Conservation (phyloP, 2,329 filamentous ascomycete species). For the Fusarium euwallaceae region DNA sequence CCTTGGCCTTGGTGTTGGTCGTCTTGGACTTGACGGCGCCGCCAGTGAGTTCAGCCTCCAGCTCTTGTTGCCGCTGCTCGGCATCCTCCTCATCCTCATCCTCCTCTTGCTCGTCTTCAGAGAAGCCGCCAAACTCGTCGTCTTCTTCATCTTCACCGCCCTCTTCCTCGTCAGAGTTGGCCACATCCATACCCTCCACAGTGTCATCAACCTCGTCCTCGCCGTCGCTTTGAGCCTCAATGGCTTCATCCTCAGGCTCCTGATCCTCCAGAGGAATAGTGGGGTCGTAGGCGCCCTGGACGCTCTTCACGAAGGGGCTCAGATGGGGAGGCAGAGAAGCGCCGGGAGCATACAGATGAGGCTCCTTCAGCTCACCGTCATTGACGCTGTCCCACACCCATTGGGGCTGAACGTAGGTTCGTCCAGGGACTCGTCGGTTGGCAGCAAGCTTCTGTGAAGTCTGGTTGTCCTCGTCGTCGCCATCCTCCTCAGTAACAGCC, state of each 20-base stretch:
- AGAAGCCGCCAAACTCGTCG: slow-evolving; percentile 64
- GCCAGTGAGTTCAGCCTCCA: slow-evolving; percentile 92
- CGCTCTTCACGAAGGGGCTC: slow-evolving; percentile 93
- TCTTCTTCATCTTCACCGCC: slow-evolving; percentile 63
- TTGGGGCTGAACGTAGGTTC: slow-evolving; percentile 94
- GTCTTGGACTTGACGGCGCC: slow-evolving; percentile 66
- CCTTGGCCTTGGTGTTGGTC: slow-evolving; percentile 65
- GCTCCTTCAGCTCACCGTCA: slow-evolving; percentile 86
- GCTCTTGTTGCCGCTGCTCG: slow-evolving; percentile 84
- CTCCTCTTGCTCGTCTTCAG: slow-evolving; percentile 59
- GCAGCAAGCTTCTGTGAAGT: slow-evolving; percentile 68
- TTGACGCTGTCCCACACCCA: slow-evolving; percentile 99
- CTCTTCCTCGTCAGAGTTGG: slow-evolving; percentile 61
- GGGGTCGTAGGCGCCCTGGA: slow-evolving; percentile 91
- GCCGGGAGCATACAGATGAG: slow-evolving; percentile 91
- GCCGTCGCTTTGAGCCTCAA: slow-evolving; percentile 74
- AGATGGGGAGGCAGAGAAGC: slow-evolving; percentile 92
- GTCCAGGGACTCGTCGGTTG: slow-evolving; percentile 86
- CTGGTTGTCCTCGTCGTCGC: slow-evolving; percentile 70
- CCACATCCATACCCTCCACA: slow-evolving; percentile 64
- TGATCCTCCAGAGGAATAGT: slow-evolving; percentile 88
- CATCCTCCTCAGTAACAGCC: slow-evolving; percentile 63
- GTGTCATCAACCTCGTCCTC: slow-evolving; percentile 61
- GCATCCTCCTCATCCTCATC: slow-evolving; percentile 70
- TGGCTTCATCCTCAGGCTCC: slow-evolving; percentile 86